Conservation (phyloP, 2,329 filamentous ascomycete species). For the Aspergillus sergii region DNA sequence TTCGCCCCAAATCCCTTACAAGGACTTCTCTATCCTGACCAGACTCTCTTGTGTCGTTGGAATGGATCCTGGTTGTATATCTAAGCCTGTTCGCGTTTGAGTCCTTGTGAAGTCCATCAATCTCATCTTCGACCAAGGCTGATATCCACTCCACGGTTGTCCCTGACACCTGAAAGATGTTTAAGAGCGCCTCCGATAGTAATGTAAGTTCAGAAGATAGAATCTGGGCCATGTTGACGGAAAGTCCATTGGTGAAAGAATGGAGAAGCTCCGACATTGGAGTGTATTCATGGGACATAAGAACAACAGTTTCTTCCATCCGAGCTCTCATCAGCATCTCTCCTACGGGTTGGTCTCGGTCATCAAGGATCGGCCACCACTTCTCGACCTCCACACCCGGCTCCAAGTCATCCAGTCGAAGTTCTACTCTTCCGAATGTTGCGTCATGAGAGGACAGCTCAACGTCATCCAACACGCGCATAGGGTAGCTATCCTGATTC, state of each 20-base stretch:
- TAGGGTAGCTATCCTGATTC: slow-evolving; percentile 42
- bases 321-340: slow-evolving; percentile 82
- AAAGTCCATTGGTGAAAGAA: slow-evolving; percentile 79
- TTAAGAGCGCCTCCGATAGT: slow-evolving; percentile 83
- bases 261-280: slow-evolving; percentile 81
- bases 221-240: slow-evolving; percentile 78
- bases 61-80: slow-evolving; percentile 66
- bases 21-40: slow-evolving; percentile 61
- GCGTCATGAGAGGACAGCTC: slow-evolving; percentile 52
- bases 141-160: slow-evolving; percentile 86
- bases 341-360: slow-evolving; percentile 73
- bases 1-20: slow-evolving; percentile 65
- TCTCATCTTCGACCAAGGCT: slow-evolving; percentile 92
- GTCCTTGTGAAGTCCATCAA: slow-evolving; percentile 87
- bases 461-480: slow-evolving; percentile 47
- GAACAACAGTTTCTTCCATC: slow-evolving; percentile 85
- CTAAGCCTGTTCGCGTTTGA: slow-evolving; percentile 65
- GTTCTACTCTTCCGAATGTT: slow-evolving; percentile 66
- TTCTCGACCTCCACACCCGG: slow-evolving; percentile 78
- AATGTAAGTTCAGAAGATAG: slow-evolving; percentile 76
- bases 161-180: slow-evolving; percentile 93
- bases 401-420: slow-evolving; percentile 77
- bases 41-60: slow-evolving; percentile 60
- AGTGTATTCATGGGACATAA: slow-evolving; percentile 83
- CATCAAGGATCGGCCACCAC: slow-evolving; percentile 83